Conservation (phyloP, 306 rosid genomes). For the Trifolium fragiferum region DNA sequence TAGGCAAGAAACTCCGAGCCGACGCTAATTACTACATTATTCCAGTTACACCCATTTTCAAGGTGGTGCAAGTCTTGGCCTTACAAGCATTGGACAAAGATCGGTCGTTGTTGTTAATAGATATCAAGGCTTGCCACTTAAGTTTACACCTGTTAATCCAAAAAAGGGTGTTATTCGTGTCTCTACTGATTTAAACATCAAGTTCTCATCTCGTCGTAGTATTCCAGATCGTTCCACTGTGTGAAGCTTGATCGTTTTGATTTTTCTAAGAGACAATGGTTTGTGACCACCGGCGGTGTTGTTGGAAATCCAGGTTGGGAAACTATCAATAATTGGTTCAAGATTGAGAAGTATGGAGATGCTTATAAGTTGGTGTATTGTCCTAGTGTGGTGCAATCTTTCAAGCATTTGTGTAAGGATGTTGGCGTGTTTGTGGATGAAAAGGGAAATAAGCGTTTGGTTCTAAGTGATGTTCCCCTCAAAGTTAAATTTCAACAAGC, state of each 20-base stretch:
- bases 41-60: background rate
- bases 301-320: constrained; percentile 42
- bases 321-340: constrained; percentile 55
- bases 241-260: constrained; percentile 45
- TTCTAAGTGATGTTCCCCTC: constrained; percentile 28
- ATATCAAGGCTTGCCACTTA: constrained; percentile 40
- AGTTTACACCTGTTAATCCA: constrained; percentile 34
- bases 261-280: constrained; percentile 32
- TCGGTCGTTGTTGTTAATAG: too few relatives aligned
- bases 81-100: background rate
- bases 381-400: constrained; percentile 51
- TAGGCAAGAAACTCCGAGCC: constrained; percentile 32
- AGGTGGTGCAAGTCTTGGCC: constrained; percentile 9
- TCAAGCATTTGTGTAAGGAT: constrained; percentile 11
- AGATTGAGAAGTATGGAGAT: constrained; percentile 50
- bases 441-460: constrained; percentile 25
- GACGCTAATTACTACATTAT: constrained; percentile 33
- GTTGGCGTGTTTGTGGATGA: constrained; percentile 26
- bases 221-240: constrained; percentile 41
- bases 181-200: constrained; percentile 55
- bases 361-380: constrained; percentile 60
- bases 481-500: constrained; percentile 29
- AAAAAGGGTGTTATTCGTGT: constrained; percentile 45
- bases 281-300: constrained; percentile 45
- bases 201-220: constrained; percentile 1